Evolutionary conservation across 148 eudicot species (phyloP).

Genomic region (Fallopia convolvulus): DNA sequence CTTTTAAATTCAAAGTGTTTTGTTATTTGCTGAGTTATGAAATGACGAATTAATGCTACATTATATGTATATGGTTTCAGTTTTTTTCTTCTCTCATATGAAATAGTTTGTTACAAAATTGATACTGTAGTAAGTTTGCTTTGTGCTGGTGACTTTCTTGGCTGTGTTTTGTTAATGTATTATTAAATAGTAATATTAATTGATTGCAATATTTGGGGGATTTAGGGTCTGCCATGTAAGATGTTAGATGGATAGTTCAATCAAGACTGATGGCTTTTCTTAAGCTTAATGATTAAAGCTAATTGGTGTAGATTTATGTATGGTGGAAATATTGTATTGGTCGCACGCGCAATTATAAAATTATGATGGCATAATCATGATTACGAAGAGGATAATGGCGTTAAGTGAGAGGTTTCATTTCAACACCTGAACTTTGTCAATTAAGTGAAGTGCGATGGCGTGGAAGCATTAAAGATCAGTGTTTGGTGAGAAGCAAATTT

Average conservation of each 20-base stretch:
- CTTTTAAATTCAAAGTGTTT: background rate
- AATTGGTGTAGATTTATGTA: background rate
- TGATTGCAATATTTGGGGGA: background rate
- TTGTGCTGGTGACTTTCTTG: background rate
- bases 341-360: background rate
- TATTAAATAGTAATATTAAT: background rate
- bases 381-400: background rate
- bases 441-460: background rate
- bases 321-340: background rate
- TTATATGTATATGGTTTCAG: background rate
- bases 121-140: background rate
- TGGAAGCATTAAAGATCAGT: background rate
- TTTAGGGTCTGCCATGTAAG: background rate
- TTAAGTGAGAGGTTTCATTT: background rate
- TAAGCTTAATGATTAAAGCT: background rate
- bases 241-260: conserved; percentile 1
- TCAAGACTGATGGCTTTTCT: background rate
- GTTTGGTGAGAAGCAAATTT: background rate
- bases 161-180: background rate
- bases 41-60: too few relatives aligned
- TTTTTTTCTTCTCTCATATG: background rate
- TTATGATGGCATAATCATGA: conserved; percentile 1
- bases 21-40: background rate
- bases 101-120: background rate
- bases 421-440: background rate